Evolutionary conservation across 352 stramenopile genomes (phyloP).

Genomic region (Phytophthora pluvialis): DNA sequence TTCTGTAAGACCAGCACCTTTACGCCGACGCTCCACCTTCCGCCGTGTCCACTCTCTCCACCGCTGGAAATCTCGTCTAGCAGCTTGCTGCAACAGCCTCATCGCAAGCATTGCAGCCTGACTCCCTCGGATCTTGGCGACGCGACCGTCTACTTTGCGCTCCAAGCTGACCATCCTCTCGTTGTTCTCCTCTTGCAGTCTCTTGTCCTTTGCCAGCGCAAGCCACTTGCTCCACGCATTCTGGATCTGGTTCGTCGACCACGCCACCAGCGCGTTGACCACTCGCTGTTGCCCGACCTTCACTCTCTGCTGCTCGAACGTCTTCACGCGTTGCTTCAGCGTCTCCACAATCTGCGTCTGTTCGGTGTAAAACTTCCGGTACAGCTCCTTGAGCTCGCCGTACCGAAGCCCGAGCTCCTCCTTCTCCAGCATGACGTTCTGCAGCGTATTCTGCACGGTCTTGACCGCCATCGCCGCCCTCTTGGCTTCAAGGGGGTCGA

Average conservation of each 20-base stretch:
- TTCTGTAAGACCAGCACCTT: background rate
- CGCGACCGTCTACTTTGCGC: constrained; percentile 7
- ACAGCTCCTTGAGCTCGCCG: constrained; percentile 43
- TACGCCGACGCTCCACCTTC: constrained; percentile 12
- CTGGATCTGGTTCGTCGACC: constrained; percentile 40
- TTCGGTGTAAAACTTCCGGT: constrained; percentile 41
- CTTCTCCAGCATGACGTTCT: constrained; percentile 65
- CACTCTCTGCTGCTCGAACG: constrained; percentile 21
- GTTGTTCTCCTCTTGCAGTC: constrained; percentile 18
- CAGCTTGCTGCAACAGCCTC: constrained; percentile 29
- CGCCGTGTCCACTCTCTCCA: constrained; percentile 14
- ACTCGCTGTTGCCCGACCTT: constrained; percentile 27
- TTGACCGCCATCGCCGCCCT: constrained; percentile 55
- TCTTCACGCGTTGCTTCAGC: constrained; percentile 30
- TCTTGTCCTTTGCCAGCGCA: constrained; percentile 8
- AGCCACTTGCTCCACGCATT: constrained; percentile 54
- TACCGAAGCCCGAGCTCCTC: constrained; percentile 63
- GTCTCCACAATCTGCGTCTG: constrained; percentile 24
- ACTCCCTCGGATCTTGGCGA: constrained; percentile 20
- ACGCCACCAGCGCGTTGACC: constrained; percentile 32
- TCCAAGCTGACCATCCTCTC: constrained; percentile 19
- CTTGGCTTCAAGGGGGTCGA: constrained; percentile 63
- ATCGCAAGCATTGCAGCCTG: constrained; percentile 25
- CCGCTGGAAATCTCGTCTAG: constrained; percentile 16
- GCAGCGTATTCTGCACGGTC: constrained; percentile 64